A percentile compares a stretch with the other conserved stretches of the same genome.
phyloP scores from a whole-genome alignment of 2,329 filamentous ascomycete species.

The Bipolaris victoriae region DNA sequence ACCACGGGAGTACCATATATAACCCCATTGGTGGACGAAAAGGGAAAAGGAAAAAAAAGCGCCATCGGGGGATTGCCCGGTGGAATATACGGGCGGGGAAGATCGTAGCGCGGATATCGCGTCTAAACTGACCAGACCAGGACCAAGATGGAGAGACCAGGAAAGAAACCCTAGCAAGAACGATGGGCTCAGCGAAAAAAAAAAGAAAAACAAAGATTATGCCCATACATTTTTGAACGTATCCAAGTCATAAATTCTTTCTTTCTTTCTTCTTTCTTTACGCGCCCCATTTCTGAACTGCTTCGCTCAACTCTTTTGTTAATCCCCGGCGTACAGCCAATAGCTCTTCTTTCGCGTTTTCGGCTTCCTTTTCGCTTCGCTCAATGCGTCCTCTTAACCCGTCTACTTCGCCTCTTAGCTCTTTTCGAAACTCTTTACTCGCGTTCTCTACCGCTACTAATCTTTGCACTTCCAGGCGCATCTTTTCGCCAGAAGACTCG shows the following conservation, averaged over 20 bases:
- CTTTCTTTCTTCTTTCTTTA: neutral
- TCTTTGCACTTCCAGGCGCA: constrained; percentile 3
- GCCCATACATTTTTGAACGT: neutral
- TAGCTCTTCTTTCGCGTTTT: constrained; percentile 13
- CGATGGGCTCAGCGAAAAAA: neutral
- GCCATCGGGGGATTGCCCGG: too few relatives aligned
- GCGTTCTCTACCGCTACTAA: constrained; percentile 5
- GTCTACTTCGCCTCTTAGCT: constrained; percentile 9
- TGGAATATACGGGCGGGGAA: neutral
- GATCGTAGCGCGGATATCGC: neutral
- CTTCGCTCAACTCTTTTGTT: constrained; percentile 15
- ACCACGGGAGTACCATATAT: too few relatives aligned
- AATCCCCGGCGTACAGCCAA: constrained; percentile 9
- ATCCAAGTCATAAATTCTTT: neutral
- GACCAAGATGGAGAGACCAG: neutral
- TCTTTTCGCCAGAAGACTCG: constrained; percentile 10
- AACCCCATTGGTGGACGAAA: too few relatives aligned
- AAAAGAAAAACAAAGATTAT: neutral
- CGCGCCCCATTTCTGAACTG: constrained; percentile 17
- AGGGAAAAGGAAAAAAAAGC: neutral
- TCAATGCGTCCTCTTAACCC: constrained; percentile 11
- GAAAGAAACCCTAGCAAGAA: neutral
- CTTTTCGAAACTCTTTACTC: constrained; percentile 7
- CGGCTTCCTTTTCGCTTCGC: constrained; percentile 16
- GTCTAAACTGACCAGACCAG: neutral